Evolutionary conservation across 169 alveolate species (phyloP).

Genomic region (Toxoplasma gondii): DNA sequence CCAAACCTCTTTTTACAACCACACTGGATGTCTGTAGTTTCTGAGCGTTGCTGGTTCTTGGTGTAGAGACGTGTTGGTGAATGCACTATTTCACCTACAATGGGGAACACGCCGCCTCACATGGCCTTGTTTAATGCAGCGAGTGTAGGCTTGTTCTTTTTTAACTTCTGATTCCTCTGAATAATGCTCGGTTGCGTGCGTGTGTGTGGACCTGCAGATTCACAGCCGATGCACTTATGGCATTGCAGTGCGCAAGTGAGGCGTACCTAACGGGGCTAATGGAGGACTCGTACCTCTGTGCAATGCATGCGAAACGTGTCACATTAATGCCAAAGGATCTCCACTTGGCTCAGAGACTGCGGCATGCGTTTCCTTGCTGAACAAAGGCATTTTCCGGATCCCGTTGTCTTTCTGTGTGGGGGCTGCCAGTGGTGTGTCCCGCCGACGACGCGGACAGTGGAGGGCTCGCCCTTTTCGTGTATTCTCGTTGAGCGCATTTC

Average conservation of each 20-base stretch:
- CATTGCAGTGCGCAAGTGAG: constrained; percentile 86
- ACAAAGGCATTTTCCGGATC: not conserved
- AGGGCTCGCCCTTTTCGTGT: no score
- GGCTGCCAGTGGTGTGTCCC: not conserved
- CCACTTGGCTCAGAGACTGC: constrained; percentile 82
- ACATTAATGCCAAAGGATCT: constrained; percentile 87
- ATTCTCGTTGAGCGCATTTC: no score
- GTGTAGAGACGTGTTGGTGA: no score
- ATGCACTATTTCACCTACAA: no score
- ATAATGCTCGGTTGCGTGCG: not conserved
- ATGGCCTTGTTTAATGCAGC: no score
- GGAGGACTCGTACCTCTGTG: constrained; percentile 86
- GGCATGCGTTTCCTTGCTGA: constrained; percentile 55
- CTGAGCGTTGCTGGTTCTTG: not conserved
- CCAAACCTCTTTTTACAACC: not conserved
- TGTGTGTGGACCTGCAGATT: constrained; percentile 66
- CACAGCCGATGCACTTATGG: constrained; percentile 83
- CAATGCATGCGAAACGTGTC: constrained; percentile 87
- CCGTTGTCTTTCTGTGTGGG: not conserved
- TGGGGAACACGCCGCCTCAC: no score
- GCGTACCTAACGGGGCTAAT: constrained; percentile 83
- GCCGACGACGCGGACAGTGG: no score
- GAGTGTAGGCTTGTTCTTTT: no score
- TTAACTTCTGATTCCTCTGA: not conserved
- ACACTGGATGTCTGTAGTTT: not conserved